Evolutionary conservation across 148 eudicot species (phyloP).

Genomic region (Rhododendron williamsianum): DNA sequence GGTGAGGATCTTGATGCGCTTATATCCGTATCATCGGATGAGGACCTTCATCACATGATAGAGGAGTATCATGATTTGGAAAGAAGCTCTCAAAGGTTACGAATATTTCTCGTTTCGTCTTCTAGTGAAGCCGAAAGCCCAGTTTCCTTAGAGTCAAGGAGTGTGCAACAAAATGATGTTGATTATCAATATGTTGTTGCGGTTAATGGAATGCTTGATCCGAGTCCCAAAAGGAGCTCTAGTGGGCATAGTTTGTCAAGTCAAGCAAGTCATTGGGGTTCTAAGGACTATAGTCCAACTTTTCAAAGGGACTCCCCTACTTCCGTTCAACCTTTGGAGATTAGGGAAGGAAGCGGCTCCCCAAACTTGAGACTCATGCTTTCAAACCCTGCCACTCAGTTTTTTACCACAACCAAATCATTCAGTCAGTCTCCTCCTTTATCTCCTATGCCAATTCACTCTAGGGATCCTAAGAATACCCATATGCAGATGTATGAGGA

Average conservation of each 20-base stretch:
- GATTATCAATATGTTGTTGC: conserved; percentile 81
- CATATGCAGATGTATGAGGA: conserved; percentile 39
- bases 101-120: conserved; percentile 60
- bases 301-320: conserved; percentile 45
- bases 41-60: conserved; percentile 85
- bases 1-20: conserved; percentile 96
- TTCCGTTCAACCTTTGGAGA: conserved; percentile 33
- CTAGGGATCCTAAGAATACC: conserved; percentile 21
- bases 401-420: conserved; percentile 25
- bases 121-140: conserved; percentile 46
- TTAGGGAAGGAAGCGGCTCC: conserved; percentile 29
- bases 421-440: conserved; percentile 42
- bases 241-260: conserved; percentile 40
- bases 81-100: conserved; percentile 58
- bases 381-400: conserved; percentile 23
- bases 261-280: conserved; percentile 31
- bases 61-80: conserved; percentile 87
- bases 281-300: conserved; percentile 36
- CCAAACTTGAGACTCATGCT: conserved; percentile 14
- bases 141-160: conserved; percentile 31
- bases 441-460: conserved; percentile 32
- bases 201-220: conserved; percentile 59
- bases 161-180: conserved; percentile 44
- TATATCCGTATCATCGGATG: conserved; percentile 81
- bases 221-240: conserved; percentile 40